Evolutionary conservation across 257 asterid species (phyloP), one percentile per base, ranked within the genome.

Genomic region (Fraxinus quadrangulata): DNA sequence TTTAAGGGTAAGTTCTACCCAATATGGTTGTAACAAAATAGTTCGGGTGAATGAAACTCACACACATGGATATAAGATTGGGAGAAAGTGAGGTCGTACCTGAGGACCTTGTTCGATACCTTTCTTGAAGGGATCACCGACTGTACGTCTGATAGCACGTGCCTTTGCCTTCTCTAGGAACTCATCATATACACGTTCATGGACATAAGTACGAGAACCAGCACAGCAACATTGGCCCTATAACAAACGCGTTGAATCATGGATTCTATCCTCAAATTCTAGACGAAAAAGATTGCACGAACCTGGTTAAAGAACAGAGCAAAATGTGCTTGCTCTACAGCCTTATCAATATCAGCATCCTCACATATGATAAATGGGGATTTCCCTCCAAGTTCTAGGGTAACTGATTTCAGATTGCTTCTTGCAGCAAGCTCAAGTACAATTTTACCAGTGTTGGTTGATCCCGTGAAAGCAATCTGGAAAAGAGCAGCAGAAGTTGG

Each of bases 151-250:
- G 77, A 88, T 0, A 8, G 98, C 95, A 31, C 92, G 92, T 71
- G 89, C 91, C 77, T 84, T 90, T 54, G 98, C 92, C 84, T 96
- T 93, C 86, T 84, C 97, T 23, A 92, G 76, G 74, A 93, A 96
- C 76, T 96, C 96, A 83, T 90, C 98, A 67, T 96, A 90, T 26
- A 96, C 90, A 71, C 87, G 77, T 81, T 96, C 99, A 8, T 96
- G 99, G 40, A 96, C 97, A 77, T 26, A 96, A 17, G 97, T 93
- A 40, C 97, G 78, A 19, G 99, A 96, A 19, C 98, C 99, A 72
- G 99, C 96, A 88, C 97, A 92, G 83, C 99, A 96, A 79, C 98
- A 90, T 88, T 96, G 98, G 33, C 99, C 99, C 98, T 95, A 84
- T 67, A n/a, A 19, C 8, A 21, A 6, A 6, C 0, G 24, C 9